phyloP scores from a whole-genome alignment of 2,329 filamentous ascomycete species.

The Leptosphaerulina australis region DNA sequence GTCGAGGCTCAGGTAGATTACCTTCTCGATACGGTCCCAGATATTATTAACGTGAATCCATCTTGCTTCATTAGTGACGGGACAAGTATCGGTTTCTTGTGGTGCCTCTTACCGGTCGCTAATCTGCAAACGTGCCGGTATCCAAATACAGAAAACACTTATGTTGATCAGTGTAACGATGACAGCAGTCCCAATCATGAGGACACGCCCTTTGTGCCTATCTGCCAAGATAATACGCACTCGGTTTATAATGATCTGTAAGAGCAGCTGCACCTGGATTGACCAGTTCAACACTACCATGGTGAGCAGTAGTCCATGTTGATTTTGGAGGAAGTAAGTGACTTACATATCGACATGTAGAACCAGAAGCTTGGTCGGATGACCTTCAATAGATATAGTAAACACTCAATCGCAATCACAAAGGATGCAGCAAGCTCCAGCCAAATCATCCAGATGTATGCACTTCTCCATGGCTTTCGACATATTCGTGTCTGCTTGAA shows the following conservation, averaged over 20 bases:
- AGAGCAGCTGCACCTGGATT: conserved; percentile 38
- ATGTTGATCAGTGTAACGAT: conserved; percentile 37
- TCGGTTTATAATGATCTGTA: conserved; percentile 41
- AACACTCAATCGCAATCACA: conserved; percentile 49
- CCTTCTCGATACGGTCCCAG: conserved; percentile 39
- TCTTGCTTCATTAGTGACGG: neutral
- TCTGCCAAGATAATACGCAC: conserved; percentile 35
- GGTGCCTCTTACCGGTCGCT: conserved; percentile 17
- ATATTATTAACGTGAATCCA: conserved; percentile 33
- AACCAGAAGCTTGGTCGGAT: conserved; percentile 45
- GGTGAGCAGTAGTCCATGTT: conserved; percentile 7
- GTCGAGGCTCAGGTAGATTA: conserved; percentile 33
- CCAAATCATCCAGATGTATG: conserved; percentile 58
- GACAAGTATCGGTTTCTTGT: too few relatives aligned
- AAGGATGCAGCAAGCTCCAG: conserved; percentile 53
- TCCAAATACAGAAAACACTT: conserved; percentile 39
- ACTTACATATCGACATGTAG: conserved; percentile 37
- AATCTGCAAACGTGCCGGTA: conserved; percentile 36
- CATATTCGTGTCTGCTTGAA: conserved; percentile 31
- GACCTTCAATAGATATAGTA: conserved; percentile 37
- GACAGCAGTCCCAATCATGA: conserved; percentile 25
- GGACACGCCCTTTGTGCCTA: conserved; percentile 17
- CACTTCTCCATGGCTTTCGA: conserved; percentile 35
- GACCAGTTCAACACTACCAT: conserved; percentile 30
- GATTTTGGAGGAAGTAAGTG: neutral